phyloP scores from a whole-genome alignment of 2,329 filamentous ascomycete species.

The Diaporthe sp. region DNA sequence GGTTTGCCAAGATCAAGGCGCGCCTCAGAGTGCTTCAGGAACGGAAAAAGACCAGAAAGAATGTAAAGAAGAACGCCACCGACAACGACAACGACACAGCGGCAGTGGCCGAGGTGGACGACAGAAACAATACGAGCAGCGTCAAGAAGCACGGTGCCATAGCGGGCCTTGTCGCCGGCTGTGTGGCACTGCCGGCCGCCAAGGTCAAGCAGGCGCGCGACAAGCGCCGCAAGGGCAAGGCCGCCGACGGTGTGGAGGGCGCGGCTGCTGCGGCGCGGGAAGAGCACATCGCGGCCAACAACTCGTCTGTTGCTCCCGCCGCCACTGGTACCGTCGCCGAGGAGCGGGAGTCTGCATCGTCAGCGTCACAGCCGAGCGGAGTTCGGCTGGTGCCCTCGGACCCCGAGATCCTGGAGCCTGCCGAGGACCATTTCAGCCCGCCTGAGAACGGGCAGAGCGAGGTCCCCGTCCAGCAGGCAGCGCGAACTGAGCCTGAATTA shows the following conservation, averaged over 20 bases:
- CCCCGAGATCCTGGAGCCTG: not conserved
- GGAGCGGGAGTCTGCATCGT: not conserved
- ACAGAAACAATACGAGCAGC: not conserved
- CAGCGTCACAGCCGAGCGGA: not conserved
- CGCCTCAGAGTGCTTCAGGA: not conserved
- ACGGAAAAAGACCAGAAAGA: slow-evolving; percentile 16
- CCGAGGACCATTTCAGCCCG: slow-evolving; percentile 2
- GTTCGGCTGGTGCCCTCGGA: slow-evolving; percentile 26
- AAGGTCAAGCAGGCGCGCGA: slow-evolving; percentile 33
- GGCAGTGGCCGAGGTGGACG: not conserved
- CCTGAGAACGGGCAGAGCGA: slow-evolving; percentile 34
- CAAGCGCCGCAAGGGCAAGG: slow-evolving; percentile 25
- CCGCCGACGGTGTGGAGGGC: slow-evolving; percentile 11
- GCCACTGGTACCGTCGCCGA: not conserved
- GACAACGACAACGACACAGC: not conserved
- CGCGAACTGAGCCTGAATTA: not conserved
- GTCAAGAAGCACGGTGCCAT: slow-evolving; percentile 30
- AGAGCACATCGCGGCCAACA: slow-evolving; percentile 8
- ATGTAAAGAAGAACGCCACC: not conserved
- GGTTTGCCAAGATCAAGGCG: not conserved
- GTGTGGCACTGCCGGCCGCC: slow-evolving; percentile 15
- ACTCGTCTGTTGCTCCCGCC: not conserved
- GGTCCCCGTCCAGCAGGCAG: slow-evolving; percentile 15
- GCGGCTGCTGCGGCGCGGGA: slow-evolving; percentile 1
- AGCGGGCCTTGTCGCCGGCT: slow-evolving; percentile 21